Evolutionary conservation across 164 flowering plant genomes (phyloP).

Genomic region (Cinnamomum micranthum): DNA sequence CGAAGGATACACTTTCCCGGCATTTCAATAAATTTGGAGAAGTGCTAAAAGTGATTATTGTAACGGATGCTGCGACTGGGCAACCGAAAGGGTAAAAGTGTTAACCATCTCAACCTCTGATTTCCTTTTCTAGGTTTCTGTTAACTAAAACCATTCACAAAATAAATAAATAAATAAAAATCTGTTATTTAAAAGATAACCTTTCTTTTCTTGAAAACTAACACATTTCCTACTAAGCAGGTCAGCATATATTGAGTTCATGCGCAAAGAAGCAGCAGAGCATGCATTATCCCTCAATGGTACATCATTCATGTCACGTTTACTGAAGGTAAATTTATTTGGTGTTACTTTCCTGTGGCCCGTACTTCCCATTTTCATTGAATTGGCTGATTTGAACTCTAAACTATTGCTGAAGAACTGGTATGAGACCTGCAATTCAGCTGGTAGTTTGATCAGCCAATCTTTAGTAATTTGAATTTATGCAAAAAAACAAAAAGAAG

Average conservation of each 20-base stretch:
- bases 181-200: not conserved
- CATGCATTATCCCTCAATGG: constrained; percentile 82
- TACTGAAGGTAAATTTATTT: constrained; percentile 60
- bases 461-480: too few relatives aligned
- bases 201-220: not conserved
- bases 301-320: constrained; percentile 92
- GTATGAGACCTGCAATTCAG: too few relatives aligned
- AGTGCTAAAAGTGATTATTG: constrained; percentile 74
- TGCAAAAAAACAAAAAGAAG: too few relatives aligned
- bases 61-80: constrained; percentile 86
- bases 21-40: constrained; percentile 95
- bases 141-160: not conserved
- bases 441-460: too few relatives aligned
- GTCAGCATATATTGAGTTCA: constrained; percentile 85
- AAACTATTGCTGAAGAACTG: too few relatives aligned
- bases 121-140: not conserved
- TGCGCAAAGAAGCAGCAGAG: constrained; percentile 80
- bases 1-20: constrained; percentile 84
- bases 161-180: not conserved
- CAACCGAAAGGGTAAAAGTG: constrained; percentile 73
- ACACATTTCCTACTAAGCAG: constrained; percentile 31
- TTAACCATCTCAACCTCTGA: not conserved
- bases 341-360: too few relatives aligned
- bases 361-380: too few relatives aligned
- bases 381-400: too few relatives aligned